These are phyloP conservation scores for Phytopythium oedochilum DNA, from an alignment of 352 stramenopile genomes.

Conservation along the genomic window DNA sequence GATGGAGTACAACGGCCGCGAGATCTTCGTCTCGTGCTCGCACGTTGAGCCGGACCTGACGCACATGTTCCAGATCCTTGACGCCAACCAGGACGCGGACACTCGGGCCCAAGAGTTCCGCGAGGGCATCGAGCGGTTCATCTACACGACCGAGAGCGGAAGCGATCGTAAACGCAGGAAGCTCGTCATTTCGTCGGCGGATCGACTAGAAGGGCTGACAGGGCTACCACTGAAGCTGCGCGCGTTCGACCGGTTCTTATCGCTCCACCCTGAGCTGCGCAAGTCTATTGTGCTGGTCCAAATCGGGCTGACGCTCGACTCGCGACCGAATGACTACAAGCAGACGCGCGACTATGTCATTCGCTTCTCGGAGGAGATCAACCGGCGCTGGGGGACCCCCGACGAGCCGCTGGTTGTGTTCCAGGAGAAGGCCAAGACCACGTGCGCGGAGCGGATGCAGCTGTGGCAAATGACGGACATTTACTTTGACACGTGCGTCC, in stretches of 20 bases:
- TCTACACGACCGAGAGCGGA: slow-evolving; percentile 21
- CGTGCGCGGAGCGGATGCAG: slow-evolving; percentile 60
- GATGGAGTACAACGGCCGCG: slow-evolving; percentile 95
- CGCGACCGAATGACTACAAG: slow-evolving; percentile 90
- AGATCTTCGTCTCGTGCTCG: slow-evolving; percentile 95
- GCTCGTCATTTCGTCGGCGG: slow-evolving; percentile 88
- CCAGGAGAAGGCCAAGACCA: slow-evolving; percentile 61
- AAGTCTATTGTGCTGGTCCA: slow-evolving; percentile 74
- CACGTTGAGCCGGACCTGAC: slow-evolving; percentile 94
- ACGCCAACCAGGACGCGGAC: slow-evolving; percentile 40
- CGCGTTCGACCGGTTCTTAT: slow-evolving; percentile 94
- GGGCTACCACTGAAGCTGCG: slow-evolving; percentile 96
- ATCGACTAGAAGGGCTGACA: slow-evolving; percentile 94
- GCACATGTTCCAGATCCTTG: slow-evolving; percentile 62
- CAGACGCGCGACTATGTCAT: slow-evolving; percentile 90
- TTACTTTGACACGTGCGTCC: slow-evolving; percentile 67
- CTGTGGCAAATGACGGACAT: slow-evolving; percentile 67
- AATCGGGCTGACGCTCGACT: slow-evolving; percentile 68
- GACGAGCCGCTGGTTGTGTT: slow-evolving; percentile 66
- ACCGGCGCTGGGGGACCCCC: slow-evolving; percentile 65
- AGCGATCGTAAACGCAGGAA: slow-evolving; percentile 21
- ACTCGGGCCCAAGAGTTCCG: slow-evolving; percentile 18
- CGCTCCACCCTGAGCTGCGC: slow-evolving; percentile 69
- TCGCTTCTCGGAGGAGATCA: slow-evolving; percentile 91
- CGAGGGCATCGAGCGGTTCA: slow-evolving; percentile 30